Evolutionary conservation across 768 basidiomycete genomes (phyloP).

Genomic region (Melanogaster broomeanus): DNA sequence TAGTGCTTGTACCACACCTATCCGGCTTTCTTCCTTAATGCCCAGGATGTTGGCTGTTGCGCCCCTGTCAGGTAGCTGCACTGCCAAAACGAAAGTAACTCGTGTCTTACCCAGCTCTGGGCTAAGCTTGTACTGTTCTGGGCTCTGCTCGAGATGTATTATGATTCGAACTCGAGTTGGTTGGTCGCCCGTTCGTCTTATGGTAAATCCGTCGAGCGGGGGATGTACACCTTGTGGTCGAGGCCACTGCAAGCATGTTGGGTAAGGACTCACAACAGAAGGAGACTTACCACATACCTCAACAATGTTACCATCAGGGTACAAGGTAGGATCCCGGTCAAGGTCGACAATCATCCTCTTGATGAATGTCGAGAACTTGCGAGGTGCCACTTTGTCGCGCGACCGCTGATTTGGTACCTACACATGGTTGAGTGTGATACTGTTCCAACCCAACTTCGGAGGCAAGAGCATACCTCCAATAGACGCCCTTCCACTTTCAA

Average conservation of each 20-base stretch:
- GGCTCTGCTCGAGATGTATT: slow-evolving; percentile 84
- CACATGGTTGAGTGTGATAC: not conserved
- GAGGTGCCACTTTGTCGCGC: slow-evolving; percentile 59
- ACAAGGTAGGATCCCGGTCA: slow-evolving; percentile 79
- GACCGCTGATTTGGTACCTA: slow-evolving; percentile 63
- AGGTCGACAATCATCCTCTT: slow-evolving; percentile 85
- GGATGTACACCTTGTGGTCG: slow-evolving; percentile 56
- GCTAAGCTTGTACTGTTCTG: slow-evolving; percentile 81
- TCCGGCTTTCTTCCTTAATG: slow-evolving; percentile 82
- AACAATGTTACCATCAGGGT: slow-evolving; percentile 84
- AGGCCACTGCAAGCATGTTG: slow-evolving; percentile 52
- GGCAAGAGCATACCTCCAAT: slow-evolving; percentile 60
- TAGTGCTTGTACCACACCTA: slow-evolving; percentile 76
- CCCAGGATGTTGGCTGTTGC: slow-evolving; percentile 61
- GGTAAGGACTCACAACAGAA: not conserved
- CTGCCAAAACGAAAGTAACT: not conserved
- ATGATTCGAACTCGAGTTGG: slow-evolving; percentile 79
- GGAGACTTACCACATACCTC: slow-evolving; percentile 54
- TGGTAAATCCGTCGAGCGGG: slow-evolving; percentile 82
- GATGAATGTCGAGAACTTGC: slow-evolving; percentile 85
- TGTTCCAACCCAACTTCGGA: not conserved
- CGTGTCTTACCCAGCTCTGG: slow-evolving; percentile 66
- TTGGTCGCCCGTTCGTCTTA: slow-evolving; percentile 78
- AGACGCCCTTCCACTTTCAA: slow-evolving; percentile 87
- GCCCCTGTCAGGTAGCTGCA: slow-evolving; percentile 4